phyloP scores from a whole-genome alignment of 306 rosid genomes.

The Bauhinia variegata region DNA sequence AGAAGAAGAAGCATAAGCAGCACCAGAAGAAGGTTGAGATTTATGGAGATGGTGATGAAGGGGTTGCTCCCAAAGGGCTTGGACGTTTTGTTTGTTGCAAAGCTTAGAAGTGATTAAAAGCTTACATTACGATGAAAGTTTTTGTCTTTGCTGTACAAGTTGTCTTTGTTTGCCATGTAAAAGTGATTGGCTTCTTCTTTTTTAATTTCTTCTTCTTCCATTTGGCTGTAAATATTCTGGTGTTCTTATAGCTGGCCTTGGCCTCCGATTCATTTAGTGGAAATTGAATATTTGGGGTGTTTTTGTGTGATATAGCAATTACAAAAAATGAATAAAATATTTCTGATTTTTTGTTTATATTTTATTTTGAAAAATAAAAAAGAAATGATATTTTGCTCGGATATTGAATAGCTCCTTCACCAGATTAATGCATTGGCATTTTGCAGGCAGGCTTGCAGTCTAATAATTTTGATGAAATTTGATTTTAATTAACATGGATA shows the following conservation, averaged over 20 bases:
- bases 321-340: no score
- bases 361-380: no score
- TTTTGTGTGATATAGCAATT: neutral
- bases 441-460: no score
- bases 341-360: no score
- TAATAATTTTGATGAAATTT: no score
- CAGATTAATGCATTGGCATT: no score
- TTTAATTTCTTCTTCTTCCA: no score
- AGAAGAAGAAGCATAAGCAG: slow-evolving; percentile 40
- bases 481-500: no score
- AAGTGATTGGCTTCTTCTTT: neutral
- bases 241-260: neutral
- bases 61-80: slow-evolving; percentile 46
- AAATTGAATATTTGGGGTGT: neutral
- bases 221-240: no score
- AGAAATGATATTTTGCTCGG: no score
- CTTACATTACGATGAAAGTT: neutral
- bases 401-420: no score
- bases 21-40: slow-evolving; percentile 38
- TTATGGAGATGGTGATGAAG: slow-evolving; percentile 35
- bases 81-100: slow-evolving; percentile 63
- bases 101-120: slow-evolving; percentile 33
- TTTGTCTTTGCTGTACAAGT: neutral
- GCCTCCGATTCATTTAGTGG: neutral
- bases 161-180: slow-evolving; percentile 15